Conservation (phyloP, 768 basidiomycete genomes). For the Podaxis pistillaris region DNA sequence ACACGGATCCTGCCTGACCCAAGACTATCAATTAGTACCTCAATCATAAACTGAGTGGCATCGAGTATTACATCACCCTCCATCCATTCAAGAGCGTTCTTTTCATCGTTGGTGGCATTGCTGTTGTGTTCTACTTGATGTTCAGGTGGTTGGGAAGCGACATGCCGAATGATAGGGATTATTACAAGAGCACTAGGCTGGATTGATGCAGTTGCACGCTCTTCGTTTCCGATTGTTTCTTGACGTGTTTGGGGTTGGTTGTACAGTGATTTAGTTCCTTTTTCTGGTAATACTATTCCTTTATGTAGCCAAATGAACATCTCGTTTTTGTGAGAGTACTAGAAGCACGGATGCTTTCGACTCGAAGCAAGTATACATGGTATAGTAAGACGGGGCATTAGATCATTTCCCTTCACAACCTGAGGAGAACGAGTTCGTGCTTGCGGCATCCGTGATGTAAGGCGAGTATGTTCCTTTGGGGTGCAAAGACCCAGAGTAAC, state of each 20-base stretch:
- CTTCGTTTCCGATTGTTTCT: not conserved
- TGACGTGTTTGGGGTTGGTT: not conserved
- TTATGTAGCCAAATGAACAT: too few species aligned
- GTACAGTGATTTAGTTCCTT: not conserved
- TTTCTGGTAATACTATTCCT: not conserved
- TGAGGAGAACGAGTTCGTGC: too few species aligned
- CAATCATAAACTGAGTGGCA: slow-evolving; percentile 36
- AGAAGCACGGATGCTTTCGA: too few species aligned
- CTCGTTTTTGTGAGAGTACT: too few species aligned
- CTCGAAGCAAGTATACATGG: too few species aligned
- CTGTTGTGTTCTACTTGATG: slow-evolving; percentile 27
- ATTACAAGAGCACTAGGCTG: slow-evolving; percentile 6
- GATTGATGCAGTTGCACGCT: not conserved
- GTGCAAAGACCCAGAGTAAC: too few species aligned
- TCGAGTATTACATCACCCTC: slow-evolving; percentile 35
- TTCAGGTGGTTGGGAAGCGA: slow-evolving; percentile 25
- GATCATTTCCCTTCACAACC: too few species aligned
- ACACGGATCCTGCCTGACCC: not conserved
- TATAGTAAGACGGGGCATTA: too few species aligned
- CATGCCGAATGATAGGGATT: slow-evolving; percentile 10
- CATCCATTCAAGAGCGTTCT: slow-evolving; percentile 34
- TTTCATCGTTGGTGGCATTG: slow-evolving; percentile 27
- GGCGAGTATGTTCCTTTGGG: too few species aligned
- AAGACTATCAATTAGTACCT: slow-evolving; percentile 30
- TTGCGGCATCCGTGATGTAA: too few species aligned